A percentile compares a stretch with the other conserved stretches of the same genome.
phyloP scores from a whole-genome alignment of 2,329 filamentous ascomycete species.

The Hysterium pulicare region DNA sequence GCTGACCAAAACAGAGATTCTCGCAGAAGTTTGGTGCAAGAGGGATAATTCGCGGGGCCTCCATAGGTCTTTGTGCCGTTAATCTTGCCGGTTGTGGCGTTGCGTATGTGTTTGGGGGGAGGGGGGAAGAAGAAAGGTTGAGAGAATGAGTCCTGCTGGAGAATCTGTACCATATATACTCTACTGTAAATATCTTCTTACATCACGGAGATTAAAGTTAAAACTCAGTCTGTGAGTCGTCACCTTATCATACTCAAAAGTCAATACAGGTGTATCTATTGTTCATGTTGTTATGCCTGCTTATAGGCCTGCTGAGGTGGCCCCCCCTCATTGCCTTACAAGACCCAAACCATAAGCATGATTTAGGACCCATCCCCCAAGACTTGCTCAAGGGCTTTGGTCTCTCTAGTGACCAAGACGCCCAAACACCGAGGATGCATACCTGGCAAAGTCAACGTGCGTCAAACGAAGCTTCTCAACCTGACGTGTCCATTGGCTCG shows the following conservation, averaged over 20 bases:
- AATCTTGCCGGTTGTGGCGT: slow-evolving; percentile 52
- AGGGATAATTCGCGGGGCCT: slow-evolving; percentile 51
- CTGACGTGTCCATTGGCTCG: slow-evolving; percentile 40
- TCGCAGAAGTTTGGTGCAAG: slow-evolving; percentile 49
- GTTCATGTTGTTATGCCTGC: too few species aligned
- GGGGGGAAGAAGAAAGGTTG: slow-evolving; percentile 29
- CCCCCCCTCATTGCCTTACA: too few species aligned
- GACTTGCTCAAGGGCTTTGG: too few species aligned
- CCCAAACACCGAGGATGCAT: neutral
- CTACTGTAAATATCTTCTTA: neutral
- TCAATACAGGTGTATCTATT: too few species aligned
- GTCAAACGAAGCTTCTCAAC: neutral
- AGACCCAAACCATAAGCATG: too few species aligned
- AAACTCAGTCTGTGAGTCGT: too few species aligned
- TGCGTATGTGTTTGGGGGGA: slow-evolving; percentile 51
- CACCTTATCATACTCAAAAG: too few species aligned
- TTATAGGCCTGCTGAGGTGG: too few species aligned
- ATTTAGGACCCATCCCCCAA: too few species aligned
- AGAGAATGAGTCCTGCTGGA: neutral
- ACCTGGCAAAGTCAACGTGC: neutral
- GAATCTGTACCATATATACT: neutral
- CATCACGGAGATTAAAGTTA: too few species aligned
- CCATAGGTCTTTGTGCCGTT: slow-evolving; percentile 49
- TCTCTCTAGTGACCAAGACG: neutral
- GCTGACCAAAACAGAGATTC: slow-evolving; percentile 29